Percentiles rank a stretch among this genome's conserved stretches.
Evolutionary conservation across 768 basidiomycete species (phyloP).

Genomic region (Exidia glandulosa): DNA sequence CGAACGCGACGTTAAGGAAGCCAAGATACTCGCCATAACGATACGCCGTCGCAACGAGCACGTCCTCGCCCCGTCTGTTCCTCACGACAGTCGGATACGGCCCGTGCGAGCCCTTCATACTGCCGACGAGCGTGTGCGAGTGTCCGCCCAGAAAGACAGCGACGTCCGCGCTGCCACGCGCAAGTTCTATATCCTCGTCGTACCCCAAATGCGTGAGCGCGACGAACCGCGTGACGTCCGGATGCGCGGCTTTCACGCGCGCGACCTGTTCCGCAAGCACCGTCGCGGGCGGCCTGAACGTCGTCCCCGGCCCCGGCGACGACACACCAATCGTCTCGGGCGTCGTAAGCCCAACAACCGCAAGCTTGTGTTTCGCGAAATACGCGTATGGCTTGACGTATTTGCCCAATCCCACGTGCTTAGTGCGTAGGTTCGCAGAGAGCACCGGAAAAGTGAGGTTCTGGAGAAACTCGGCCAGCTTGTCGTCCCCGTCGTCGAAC

Average conservation of each 20-base stretch:
- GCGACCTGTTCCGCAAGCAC: slow-evolving; percentile 28
- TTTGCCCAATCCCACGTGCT: slow-evolving; percentile 21
- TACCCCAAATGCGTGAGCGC: slow-evolving; percentile 39
- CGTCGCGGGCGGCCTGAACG: slow-evolving; percentile 27
- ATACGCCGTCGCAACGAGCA: slow-evolving; percentile 34
- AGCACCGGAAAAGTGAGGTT: slow-evolving; percentile 34
- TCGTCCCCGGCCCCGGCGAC: slow-evolving; percentile 26
- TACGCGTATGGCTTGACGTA: slow-evolving; percentile 28
- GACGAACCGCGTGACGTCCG: slow-evolving; percentile 29
- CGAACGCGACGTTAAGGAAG: slow-evolving; percentile 32
- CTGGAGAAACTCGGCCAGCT: slow-evolving; percentile 25
- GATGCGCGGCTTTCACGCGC: slow-evolving; percentile 19
- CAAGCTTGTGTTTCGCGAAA: slow-evolving; percentile 29
- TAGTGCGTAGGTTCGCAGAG: slow-evolving; percentile 33
- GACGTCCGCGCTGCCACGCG: slow-evolving; percentile 26
- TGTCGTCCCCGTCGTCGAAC: slow-evolving; percentile 33
- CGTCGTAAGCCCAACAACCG: slow-evolving; percentile 33
- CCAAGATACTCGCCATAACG: slow-evolving; percentile 38
- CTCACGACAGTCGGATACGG: slow-evolving; percentile 33
- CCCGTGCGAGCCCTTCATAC: slow-evolving; percentile 28
- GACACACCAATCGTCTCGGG: slow-evolving; percentile 28
- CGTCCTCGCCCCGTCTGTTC: slow-evolving; percentile 35
- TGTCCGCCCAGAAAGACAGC: slow-evolving; percentile 33
- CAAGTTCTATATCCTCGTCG: slow-evolving; percentile 31
- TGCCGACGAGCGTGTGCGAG: slow-evolving; percentile 35